A percentile compares a stretch with the other conserved stretches of the same genome.
Conservation (phyloP, 768 basidiomycete genomes). For the Collybiopsis confluens region DNA sequence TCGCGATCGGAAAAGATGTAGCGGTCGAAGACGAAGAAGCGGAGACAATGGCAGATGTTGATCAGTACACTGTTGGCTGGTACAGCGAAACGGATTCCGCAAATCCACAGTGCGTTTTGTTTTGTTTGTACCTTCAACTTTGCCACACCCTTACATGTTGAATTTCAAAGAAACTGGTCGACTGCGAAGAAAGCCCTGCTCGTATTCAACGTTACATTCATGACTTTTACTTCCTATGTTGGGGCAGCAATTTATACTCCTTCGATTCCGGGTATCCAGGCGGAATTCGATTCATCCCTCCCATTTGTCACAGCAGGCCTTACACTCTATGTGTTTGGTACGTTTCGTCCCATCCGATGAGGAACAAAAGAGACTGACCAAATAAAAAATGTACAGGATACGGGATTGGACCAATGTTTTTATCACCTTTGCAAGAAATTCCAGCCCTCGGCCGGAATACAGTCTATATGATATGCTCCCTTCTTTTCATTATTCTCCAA, state of each 20-base stretch:
- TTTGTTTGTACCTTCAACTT: too few species aligned
- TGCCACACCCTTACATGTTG: too few species aligned
- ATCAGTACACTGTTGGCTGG: too few species aligned
- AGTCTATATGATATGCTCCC: conserved; percentile 26
- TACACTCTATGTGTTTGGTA: conserved; percentile 23
- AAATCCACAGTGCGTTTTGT: conserved; percentile 10
- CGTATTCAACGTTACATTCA: conserved; percentile 25
- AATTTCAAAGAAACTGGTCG: conserved; percentile 23
- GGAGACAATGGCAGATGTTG: too few species aligned
- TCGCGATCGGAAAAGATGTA: too few species aligned
- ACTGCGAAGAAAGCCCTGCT: conserved; percentile 22
- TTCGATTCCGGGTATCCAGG: conserved; percentile 18
- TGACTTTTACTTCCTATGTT: conserved; percentile 30
- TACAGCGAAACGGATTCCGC: conserved; percentile 13
- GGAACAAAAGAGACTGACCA: too few species aligned
- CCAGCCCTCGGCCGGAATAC: conserved; percentile 27
- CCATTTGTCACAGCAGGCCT: conserved; percentile 23
- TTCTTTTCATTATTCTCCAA: conserved; percentile 27
- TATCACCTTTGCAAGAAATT: conserved; percentile 27
- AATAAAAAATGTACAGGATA: conserved; percentile 4
- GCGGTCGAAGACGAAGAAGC: too few species aligned
- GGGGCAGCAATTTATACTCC: conserved; percentile 30
- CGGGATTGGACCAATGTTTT: conserved; percentile 23
- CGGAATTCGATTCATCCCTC: conserved; percentile 6
- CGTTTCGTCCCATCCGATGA: too few species aligned